Evolutionary conservation across 1,284 basidiomycete genomes (phyloP).

Genomic region (Cutaneotrichosporon sp.): DNA sequence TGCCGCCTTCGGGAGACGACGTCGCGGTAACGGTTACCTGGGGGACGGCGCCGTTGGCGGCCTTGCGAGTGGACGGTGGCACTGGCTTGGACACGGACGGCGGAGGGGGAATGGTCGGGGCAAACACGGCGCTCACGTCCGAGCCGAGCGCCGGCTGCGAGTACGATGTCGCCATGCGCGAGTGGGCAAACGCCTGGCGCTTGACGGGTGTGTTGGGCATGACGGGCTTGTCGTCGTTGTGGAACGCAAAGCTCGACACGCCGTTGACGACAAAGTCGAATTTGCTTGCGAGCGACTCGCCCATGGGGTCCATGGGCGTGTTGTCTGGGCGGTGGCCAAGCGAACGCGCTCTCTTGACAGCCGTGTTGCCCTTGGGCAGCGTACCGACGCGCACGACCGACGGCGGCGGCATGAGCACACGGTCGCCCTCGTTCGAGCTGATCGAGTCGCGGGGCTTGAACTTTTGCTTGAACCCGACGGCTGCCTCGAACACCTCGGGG

Average conservation of each 20-base stretch:
- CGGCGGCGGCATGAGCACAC: slow-evolving; percentile 12
- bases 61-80: slow-evolving; percentile 14
- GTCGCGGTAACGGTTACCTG: slow-evolving; percentile 33
- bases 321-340: slow-evolving; percentile 11
- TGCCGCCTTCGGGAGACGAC: slow-evolving; percentile 43
- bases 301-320: slow-evolving; percentile 26
- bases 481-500: slow-evolving; percentile 43
- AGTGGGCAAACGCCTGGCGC: slow-evolving; percentile 35
- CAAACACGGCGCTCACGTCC: background rate
- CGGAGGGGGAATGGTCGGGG: slow-evolving; percentile 10
- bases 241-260: slow-evolving; percentile 25
- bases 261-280: slow-evolving; percentile 44
- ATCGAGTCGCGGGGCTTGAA: slow-evolving; percentile 48
- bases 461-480: slow-evolving; percentile 39
- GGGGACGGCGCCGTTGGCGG: slow-evolving; percentile 16
- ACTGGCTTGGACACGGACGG: slow-evolving; percentile 16
- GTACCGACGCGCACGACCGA: slow-evolving; percentile 19
- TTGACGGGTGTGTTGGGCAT: slow-evolving; percentile 50
- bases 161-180: slow-evolving; percentile 13
- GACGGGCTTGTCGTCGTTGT: slow-evolving; percentile 31
- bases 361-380: background rate
- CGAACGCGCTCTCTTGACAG: slow-evolving; percentile 17
- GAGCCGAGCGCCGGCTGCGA: slow-evolving; percentile 14
- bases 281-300: slow-evolving; percentile 19
- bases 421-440: slow-evolving; percentile 13